Evolutionary conservation across 2,329 filamentous ascomycete genomes (phyloP).

Genomic region (Venturia carpophila): DNA sequence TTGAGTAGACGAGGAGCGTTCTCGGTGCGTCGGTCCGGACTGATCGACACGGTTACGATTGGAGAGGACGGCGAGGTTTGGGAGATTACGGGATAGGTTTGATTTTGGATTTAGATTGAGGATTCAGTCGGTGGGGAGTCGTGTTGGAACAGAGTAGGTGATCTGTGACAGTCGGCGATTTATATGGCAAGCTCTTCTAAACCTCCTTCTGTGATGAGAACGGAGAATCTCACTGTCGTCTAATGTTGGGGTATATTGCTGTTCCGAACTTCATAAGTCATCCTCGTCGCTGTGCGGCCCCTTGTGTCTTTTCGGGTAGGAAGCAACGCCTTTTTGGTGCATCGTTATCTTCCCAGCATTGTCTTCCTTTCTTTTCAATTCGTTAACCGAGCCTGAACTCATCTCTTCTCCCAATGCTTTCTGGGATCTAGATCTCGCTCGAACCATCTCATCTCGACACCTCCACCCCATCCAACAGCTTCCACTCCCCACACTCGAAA

Average conservation of each 20-base stretch:
- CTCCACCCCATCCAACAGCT: not conserved
- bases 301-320: not conserved
- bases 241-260: not conserved
- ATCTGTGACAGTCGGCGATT: too few relatives aligned
- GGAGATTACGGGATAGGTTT: too few relatives aligned
- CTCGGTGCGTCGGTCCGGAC: too few relatives aligned
- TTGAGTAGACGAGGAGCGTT: too few relatives aligned
- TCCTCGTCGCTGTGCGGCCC: not conserved
- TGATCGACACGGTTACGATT: too few relatives aligned
- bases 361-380: not conserved
- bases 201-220: too few relatives aligned
- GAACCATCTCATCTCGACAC: not conserved
- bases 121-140: too few relatives aligned
- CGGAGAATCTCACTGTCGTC: not conserved
- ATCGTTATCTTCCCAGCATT: not conserved
- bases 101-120: too few relatives aligned
- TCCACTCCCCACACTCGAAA: constrained; percentile 50
- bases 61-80: too few relatives aligned
- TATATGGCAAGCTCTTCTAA: too few relatives aligned
- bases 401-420: not conserved
- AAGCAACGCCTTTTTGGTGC: not conserved
- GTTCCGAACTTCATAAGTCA: not conserved
- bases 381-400: not conserved
- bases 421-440: not conserved
- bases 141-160: too few relatives aligned